Evolutionary conservation across 768 basidiomycete species (phyloP).

Genomic region (Zangia roseola): DNA sequence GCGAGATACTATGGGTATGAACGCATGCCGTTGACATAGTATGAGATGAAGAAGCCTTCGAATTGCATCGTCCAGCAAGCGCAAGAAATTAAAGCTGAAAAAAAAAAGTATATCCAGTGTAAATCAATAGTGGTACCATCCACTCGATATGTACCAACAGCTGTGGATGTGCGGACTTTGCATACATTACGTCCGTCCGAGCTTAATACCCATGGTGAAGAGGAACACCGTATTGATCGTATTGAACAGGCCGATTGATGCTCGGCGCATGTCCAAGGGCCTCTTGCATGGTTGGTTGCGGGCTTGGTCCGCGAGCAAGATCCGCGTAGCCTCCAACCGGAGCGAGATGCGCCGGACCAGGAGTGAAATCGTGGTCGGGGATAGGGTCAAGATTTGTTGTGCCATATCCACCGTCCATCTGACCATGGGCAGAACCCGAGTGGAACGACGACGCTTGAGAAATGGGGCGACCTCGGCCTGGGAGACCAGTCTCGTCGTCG

Average conservation of each 20-base stretch:
- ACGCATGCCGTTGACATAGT: conserved; percentile 9
- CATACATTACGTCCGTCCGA: background rate
- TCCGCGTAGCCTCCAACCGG: conserved; percentile 83
- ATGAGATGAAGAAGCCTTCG: background rate
- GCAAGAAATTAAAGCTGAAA: conserved; percentile 7
- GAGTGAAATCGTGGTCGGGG: conserved; percentile 78
- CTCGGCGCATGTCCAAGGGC: conserved; percentile 36
- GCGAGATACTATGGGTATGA: conserved; percentile 21
- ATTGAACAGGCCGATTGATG: conserved; percentile 46
- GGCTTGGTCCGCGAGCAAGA: conserved; percentile 71
- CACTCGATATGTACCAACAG: background rate
- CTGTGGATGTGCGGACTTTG: background rate
- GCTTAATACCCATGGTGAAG: conserved; percentile 48
- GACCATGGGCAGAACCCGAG: conserved; percentile 43
- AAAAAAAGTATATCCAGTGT: conserved; percentile 4
- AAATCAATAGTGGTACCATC: background rate
- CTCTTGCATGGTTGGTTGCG: conserved; percentile 55
- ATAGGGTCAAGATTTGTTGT: conserved; percentile 40
- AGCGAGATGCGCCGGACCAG: conserved; percentile 53
- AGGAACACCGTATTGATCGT: conserved; percentile 56
- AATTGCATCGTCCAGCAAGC: conserved; percentile 35
- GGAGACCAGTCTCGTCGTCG: conserved; percentile 43
- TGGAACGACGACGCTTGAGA: conserved; percentile 73
- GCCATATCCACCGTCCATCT: conserved; percentile 32
- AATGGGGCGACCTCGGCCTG: conserved; percentile 47